Percentiles rank a stretch among this genome's conserved stretches.
phyloP scores from a whole-genome alignment of 371 early-diverging fungal species.

The Blakeslea trispora region DNA sequence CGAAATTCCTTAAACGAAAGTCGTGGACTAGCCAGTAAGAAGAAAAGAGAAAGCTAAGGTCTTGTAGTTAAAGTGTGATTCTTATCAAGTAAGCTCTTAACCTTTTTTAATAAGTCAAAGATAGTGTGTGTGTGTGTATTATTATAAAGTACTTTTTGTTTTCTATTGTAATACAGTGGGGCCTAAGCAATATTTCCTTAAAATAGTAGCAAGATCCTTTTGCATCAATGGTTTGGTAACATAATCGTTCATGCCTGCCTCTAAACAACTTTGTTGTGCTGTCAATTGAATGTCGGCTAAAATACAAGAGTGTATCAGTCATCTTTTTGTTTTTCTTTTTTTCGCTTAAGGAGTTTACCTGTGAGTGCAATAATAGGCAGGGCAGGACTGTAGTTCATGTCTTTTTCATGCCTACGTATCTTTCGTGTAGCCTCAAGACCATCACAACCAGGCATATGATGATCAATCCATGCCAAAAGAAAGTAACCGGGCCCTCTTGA shows the following conservation, averaged over 20 bases:
- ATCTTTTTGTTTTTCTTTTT: not conserved
- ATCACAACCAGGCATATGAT: constrained; percentile 54
- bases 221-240: constrained; percentile 52
- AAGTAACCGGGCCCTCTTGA: constrained; percentile 38
- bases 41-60: not conserved
- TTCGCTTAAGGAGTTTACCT: constrained; percentile 26
- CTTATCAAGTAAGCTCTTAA: too few relatives aligned
- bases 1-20: not conserved
- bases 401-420: constrained; percentile 34
- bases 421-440: constrained; percentile 46
- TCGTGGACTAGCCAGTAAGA: not conserved
- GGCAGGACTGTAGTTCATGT: constrained; percentile 17
- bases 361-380: constrained; percentile 51
- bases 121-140: too few relatives aligned
- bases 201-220: constrained; percentile 38
- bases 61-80: too few relatives aligned
- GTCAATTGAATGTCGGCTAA: constrained; percentile 56
- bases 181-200: constrained; percentile 33
- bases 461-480: constrained; percentile 47
- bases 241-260: constrained; percentile 62
- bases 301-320: not conserved
- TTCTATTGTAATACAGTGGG: constrained; percentile 2
- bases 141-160: not conserved
- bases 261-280: constrained; percentile 53
- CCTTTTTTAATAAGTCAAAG: too few relatives aligned